Evolutionary conservation across 257 asterid genomes (phyloP).

Genomic region (Verbascum thapsus): DNA sequence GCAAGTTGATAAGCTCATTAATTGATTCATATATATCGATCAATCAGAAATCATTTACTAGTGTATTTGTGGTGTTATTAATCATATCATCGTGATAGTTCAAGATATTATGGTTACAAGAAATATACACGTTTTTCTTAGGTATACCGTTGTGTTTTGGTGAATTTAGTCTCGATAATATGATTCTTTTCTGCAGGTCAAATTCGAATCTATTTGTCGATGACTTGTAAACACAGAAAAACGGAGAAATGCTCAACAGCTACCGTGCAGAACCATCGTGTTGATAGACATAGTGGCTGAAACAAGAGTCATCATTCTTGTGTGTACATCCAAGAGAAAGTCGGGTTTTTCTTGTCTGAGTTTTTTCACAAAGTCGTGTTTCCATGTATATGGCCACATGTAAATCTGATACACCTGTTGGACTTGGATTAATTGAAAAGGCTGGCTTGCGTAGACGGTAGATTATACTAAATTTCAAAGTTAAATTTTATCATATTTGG

Average conservation of each 20-base stretch:
- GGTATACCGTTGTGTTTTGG: neutral
- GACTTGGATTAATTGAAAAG: conserved; percentile 25
- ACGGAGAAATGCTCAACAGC: neutral
- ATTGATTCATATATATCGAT: neutral
- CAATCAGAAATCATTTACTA: neutral
- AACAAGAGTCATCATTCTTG: conserved; percentile 20
- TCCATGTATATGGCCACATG: conserved; percentile 33
- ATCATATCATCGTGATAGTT: neutral
- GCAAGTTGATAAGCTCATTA: neutral
- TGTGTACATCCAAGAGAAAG: conserved; percentile 2
- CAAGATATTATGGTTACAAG: neutral
- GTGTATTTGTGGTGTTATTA: conserved; percentile 11
- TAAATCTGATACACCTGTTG: conserved; percentile 31
- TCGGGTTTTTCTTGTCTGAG: conserved; percentile 6
- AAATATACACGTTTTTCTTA: neutral
- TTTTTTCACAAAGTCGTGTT: neutral
- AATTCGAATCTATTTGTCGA: conserved; percentile 17
- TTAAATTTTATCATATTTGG: too few relatives aligned
- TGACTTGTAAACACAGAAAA: neutral
- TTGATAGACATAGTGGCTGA: neutral
- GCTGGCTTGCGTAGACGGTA: conserved; percentile 24
- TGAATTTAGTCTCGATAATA: conserved; percentile 6
- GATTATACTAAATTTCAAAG: neutral
- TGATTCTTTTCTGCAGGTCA: conserved; percentile 19
- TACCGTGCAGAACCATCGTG: neutral